Percentiles rank a stretch among this genome's conserved stretches.
Conservation (phyloP, 495 filamentous ascomycete genomes). For the Peziza echinospora region DNA sequence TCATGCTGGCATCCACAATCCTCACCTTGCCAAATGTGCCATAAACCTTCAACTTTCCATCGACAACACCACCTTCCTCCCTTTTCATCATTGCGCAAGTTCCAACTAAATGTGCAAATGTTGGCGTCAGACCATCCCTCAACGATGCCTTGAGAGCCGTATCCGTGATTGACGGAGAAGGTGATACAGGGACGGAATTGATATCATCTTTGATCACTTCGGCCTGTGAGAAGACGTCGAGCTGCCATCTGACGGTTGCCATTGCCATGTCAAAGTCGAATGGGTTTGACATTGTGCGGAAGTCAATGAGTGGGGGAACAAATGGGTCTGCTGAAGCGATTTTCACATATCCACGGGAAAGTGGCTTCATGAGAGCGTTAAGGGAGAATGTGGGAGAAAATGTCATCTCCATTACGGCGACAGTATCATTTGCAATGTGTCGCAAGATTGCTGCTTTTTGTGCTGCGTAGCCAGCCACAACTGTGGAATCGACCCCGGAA, state of each 20-base stretch:
- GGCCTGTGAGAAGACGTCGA: too few species aligned
- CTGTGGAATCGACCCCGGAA: constrained; percentile 20
- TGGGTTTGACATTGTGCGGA: constrained; percentile 23
- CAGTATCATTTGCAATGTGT: constrained; percentile 3
- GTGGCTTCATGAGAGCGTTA: constrained; percentile 15
- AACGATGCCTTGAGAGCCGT: too few species aligned
- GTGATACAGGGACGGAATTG: too few species aligned
- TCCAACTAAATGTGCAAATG: too few species aligned
- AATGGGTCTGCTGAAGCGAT: constrained; percentile 24
- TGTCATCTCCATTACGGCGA: constrained; percentile 11
- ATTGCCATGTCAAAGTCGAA: constrained; percentile 24
- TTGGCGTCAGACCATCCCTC: too few species aligned
- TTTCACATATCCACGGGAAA: constrained; percentile 24
- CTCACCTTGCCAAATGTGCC: constrained; percentile 28
- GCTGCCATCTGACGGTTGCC: constrained; percentile 19
- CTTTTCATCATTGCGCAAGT: constrained; percentile 29
- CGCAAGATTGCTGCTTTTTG: constrained; percentile 10
- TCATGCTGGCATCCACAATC: constrained; percentile 33
- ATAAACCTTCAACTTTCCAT: constrained; percentile 26
- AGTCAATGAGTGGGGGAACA: constrained; percentile 15
- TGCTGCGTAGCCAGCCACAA: constrained; percentile 21
- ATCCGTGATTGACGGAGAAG: too few species aligned
- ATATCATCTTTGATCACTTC: too few species aligned
- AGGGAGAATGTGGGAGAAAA: constrained; percentile 7
- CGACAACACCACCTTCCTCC: constrained; percentile 27